Base-by-base conservation (phyloP, 805 yeast genomes). In the Metschnikowia proteae region DNA sequence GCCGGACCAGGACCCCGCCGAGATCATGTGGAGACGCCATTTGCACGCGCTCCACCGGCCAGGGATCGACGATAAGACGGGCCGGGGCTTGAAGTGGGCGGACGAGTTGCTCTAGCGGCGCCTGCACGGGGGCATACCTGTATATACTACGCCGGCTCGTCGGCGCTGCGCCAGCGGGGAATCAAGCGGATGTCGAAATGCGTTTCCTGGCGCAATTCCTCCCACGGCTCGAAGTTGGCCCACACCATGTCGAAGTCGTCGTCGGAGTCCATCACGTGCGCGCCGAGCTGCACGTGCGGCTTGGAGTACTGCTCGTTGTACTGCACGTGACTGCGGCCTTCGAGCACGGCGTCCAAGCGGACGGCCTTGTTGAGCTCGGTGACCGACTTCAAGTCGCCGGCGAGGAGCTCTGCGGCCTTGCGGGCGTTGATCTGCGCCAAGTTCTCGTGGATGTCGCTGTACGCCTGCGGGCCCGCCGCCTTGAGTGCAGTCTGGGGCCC, bases 181-280 rank as follows among this genome's bases (percentile, higher is more conserved):
- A 73, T 65, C 43, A 72, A 57, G 29, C 76, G 58, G 23, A 73
- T 67, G 38, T 71, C 75, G 48, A 60, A 68, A 35, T 65, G 67
- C 2, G 73, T 68, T 44, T 73, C 77, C 31, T 60, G 45, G 49
- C 63, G 65, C 53, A 73, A 57, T 54, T 72, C 78, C 25, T 68
- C 72, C 78, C 78, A 73, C 1, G 78, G 78, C 45, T 73, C 77
- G 46, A 73, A 71, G 48, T 67, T 66, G 13, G 61, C 52, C 78
- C 78, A 73, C 27, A 68, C 71, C 60, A 60, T 56, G n/a, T 73
- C 74, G 39, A 73, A 68, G 26, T 71, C 73, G n/a, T 68, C 74
- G 42, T 72, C 76, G 6, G 64, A 50, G 7, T 71, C 73, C 43
- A 73, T 53, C 30, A 52, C 52, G 49, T 69, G 67, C 43, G 59